Conservation (phyloP, 116 monocot species). For the Papilionanthe hybrid region DNA sequence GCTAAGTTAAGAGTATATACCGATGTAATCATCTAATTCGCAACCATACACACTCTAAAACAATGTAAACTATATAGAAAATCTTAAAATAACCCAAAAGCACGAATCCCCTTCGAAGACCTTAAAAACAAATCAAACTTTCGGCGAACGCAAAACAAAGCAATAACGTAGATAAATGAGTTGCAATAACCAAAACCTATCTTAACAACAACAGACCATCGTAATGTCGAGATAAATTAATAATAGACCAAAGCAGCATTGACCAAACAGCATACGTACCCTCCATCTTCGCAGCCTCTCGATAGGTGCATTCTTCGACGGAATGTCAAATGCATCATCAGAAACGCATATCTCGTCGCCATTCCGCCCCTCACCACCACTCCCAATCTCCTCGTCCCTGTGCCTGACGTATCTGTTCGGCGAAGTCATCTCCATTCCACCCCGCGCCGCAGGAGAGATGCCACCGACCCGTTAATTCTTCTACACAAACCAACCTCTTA, state of each 20-base stretch:
- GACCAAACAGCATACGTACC: slow-evolving; percentile 26
- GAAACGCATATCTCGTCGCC: slow-evolving; percentile 13
- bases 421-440: slow-evolving; percentile 12
- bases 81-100: neutral
- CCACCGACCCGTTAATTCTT: slow-evolving; percentile 13
- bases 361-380: slow-evolving; percentile 6
- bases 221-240: neutral
- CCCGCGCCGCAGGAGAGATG: slow-evolving; percentile 38
- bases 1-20: neutral
- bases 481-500: neutral
- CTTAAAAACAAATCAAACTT: neutral
- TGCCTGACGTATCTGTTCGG: slow-evolving; percentile 17
- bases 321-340: slow-evolving; percentile 59
- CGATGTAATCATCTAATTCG: neutral
- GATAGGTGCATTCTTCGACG: slow-evolving; percentile 68
- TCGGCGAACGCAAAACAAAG: neutral
- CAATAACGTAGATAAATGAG: neutral
- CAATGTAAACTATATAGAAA: neutral
- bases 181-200: neutral
- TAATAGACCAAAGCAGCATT: neutral
- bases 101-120: neutral
- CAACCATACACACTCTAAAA: neutral
- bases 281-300: slow-evolving; percentile 87
- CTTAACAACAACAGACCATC: neutral
- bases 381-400: slow-evolving; percentile 44